Evolutionary conservation across 2,329 filamentous ascomycete genomes (phyloP).

Genomic region (Chaetomium strumarium): DNA sequence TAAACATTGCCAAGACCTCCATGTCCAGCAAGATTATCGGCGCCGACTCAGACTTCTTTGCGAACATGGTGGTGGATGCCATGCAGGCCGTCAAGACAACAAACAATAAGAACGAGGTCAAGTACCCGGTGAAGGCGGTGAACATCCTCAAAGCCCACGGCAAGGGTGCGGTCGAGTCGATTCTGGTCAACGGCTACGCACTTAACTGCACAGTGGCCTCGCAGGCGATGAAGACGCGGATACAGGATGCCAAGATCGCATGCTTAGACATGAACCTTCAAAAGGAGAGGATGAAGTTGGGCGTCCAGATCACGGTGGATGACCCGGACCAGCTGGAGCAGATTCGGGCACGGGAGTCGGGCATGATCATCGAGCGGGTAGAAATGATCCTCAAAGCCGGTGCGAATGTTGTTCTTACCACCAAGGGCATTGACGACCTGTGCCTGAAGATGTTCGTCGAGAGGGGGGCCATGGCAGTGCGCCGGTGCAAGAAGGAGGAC

Average conservation of each 20-base stretch:
- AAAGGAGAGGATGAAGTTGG: constrained; percentile 98
- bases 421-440: constrained; percentile 97
- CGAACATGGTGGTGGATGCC: constrained; percentile 93
- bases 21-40: constrained; percentile 99
- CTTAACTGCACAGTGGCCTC: constrained; percentile 98
- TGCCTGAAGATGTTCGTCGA: constrained; percentile 93
- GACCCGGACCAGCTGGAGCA: constrained; percentile 96
- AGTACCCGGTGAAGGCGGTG: constrained; percentile 98
- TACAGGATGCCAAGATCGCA: constrained; percentile 93
- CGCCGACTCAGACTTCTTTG: constrained; percentile 90
- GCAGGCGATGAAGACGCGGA: constrained; percentile 91
- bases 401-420: constrained; percentile 92
- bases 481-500: constrained; percentile 98
- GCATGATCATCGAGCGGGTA: constrained; percentile 87
- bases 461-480: constrained; percentile 89
- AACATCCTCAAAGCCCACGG: constrained; percentile 98
- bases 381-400: constrained; percentile 98
- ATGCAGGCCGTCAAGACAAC: constrained; percentile 92
- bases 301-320: constrained; percentile 96
- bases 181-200: constrained; percentile 92
- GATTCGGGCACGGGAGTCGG: constrained; percentile 86
- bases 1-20: constrained; percentile 96
- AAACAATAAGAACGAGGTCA: constrained; percentile 83
- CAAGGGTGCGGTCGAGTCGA: constrained; percentile 81
- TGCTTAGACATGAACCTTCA: constrained; percentile 97